Percentiles rank a stretch among this genome's conserved stretches.
phyloP scores from a whole-genome alignment of 2,329 filamentous ascomycete genomes.

The Dothistroma septosporum region DNA sequence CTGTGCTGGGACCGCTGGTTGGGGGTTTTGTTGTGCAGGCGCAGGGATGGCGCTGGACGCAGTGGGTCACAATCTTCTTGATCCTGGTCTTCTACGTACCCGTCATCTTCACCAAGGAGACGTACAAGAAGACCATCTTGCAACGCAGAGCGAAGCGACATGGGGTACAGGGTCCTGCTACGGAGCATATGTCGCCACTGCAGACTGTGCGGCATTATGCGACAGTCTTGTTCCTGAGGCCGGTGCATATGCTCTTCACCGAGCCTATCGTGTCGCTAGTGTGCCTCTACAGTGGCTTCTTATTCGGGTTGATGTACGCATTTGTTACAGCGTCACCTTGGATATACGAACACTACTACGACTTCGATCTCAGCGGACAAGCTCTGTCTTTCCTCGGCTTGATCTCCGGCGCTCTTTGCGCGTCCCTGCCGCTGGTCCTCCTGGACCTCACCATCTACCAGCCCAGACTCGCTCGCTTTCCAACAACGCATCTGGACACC shows the following conservation, averaged over 20 bases:
- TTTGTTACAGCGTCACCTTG: slow-evolving; percentile 40
- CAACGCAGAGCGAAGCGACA: slow-evolving; percentile 28
- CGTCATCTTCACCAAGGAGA: slow-evolving; percentile 28
- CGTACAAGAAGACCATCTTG: slow-evolving; percentile 35
- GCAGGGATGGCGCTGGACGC: slow-evolving; percentile 37
- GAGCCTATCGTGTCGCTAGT: slow-evolving; percentile 42
- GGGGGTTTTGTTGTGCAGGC: slow-evolving; percentile 32
- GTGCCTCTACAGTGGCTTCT: slow-evolving; percentile 41
- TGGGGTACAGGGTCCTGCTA: slow-evolving; percentile 21
- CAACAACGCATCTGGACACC: background rate
- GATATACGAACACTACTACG: slow-evolving; percentile 32
- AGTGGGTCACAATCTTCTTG: slow-evolving; percentile 33
- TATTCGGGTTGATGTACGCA: slow-evolving; percentile 40
- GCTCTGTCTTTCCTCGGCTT: slow-evolving; percentile 36
- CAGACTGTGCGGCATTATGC: slow-evolving; percentile 18
- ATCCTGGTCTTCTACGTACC: slow-evolving; percentile 30
- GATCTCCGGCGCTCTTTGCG: slow-evolving; percentile 23
- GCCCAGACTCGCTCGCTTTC: slow-evolving; percentile 19
- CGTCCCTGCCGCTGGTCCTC: slow-evolving; percentile 25
- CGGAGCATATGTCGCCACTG: slow-evolving; percentile 1
- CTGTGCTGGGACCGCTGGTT: slow-evolving; percentile 40
- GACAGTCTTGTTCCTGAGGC: slow-evolving; percentile 27
- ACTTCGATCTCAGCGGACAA: slow-evolving; percentile 27
- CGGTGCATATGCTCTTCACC: slow-evolving; percentile 38
- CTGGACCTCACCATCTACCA: slow-evolving; percentile 30